Evolutionary conservation across 2,329 filamentous ascomycete species (phyloP).

Genomic region (Microdochium bolleyi): DNA sequence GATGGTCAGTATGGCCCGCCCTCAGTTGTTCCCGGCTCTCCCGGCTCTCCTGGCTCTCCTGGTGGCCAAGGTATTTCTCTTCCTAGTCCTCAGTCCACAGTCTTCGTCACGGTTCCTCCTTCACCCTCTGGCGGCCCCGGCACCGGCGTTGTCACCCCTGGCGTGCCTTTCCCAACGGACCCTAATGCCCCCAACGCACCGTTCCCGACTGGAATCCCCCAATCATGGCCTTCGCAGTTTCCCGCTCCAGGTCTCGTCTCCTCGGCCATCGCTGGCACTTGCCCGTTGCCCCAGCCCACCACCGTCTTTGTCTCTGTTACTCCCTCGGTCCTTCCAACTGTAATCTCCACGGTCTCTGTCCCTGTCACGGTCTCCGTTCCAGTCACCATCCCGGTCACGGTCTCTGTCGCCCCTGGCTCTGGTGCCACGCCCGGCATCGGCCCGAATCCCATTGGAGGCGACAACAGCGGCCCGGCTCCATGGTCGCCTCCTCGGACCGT

Average conservation of each 20-base stretch:
- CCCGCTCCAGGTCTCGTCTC: background rate
- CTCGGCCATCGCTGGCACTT: background rate
- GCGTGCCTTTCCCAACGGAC: background rate
- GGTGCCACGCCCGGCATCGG: background rate
- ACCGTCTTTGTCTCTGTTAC: slow-evolving; percentile 42
- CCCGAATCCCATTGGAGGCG: background rate
- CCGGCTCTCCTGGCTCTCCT: background rate
- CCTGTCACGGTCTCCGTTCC: slow-evolving; percentile 2
- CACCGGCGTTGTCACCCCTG: background rate
- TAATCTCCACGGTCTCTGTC: slow-evolving; percentile 14
- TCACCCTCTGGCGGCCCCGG: background rate
- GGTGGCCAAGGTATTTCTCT: background rate
- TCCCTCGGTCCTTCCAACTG: slow-evolving; percentile 19
- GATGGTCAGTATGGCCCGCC: background rate
- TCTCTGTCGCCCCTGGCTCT: background rate
- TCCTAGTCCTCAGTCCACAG: background rate
- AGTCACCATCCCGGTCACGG: background rate
- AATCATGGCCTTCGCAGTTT: background rate
- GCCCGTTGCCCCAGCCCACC: slow-evolving; percentile 8
- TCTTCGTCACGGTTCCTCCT: background rate
- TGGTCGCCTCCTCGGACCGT: background rate
- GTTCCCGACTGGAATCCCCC: background rate
- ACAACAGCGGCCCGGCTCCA: background rate
- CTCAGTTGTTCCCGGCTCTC: background rate
- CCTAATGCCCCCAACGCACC: background rate